These are phyloP conservation scores for Alternaria sp. DNA, from an alignment of 2,329 filamentous ascomycete species.

Conservation along the genomic window DNA sequence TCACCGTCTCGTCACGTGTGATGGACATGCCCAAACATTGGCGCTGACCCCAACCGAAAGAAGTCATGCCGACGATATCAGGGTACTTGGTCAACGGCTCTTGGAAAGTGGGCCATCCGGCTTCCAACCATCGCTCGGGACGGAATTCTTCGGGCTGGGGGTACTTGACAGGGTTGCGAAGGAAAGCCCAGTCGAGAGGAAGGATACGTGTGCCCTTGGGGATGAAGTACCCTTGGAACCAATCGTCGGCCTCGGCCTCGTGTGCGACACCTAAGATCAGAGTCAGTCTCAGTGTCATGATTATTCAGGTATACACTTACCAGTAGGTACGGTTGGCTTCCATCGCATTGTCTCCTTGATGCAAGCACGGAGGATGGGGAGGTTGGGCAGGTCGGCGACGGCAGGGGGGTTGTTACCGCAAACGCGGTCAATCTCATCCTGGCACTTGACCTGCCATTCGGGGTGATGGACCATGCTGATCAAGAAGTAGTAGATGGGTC, in stretches of 20 bases:
- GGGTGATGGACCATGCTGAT: slow-evolving; percentile 49
- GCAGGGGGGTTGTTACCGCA: slow-evolving; percentile 39
- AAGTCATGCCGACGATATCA: slow-evolving; percentile 70
- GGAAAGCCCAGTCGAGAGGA: slow-evolving; percentile 48
- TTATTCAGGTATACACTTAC: slow-evolving; percentile 35
- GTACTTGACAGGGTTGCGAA: slow-evolving; percentile 63
- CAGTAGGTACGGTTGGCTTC: slow-evolving; percentile 57
- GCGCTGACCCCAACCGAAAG: slow-evolving; percentile 70
- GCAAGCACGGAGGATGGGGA: slow-evolving; percentile 57
- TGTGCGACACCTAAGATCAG: slow-evolving; percentile 56
- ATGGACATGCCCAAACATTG: slow-evolving; percentile 70
- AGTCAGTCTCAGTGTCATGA: slow-evolving; percentile 13
- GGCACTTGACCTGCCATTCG: slow-evolving; percentile 47
- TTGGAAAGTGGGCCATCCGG: slow-evolving; percentile 70
- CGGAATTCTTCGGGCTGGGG: slow-evolving; percentile 69
- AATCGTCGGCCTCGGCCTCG: slow-evolving; percentile 61
- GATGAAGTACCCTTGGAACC: slow-evolving; percentile 60
- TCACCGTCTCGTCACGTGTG: slow-evolving; percentile 64
- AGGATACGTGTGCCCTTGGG: slow-evolving; percentile 56
- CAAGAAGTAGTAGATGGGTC: slow-evolving; percentile 50
- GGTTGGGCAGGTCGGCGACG: slow-evolving; percentile 50
- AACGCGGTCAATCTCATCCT: slow-evolving; percentile 44
- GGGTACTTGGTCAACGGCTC: slow-evolving; percentile 70
- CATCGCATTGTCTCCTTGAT: slow-evolving; percentile 57
- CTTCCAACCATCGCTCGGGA: slow-evolving; percentile 69